phyloP scores from a whole-genome alignment of 768 basidiomycete genomes.

The Tulasnella sp. region DNA sequence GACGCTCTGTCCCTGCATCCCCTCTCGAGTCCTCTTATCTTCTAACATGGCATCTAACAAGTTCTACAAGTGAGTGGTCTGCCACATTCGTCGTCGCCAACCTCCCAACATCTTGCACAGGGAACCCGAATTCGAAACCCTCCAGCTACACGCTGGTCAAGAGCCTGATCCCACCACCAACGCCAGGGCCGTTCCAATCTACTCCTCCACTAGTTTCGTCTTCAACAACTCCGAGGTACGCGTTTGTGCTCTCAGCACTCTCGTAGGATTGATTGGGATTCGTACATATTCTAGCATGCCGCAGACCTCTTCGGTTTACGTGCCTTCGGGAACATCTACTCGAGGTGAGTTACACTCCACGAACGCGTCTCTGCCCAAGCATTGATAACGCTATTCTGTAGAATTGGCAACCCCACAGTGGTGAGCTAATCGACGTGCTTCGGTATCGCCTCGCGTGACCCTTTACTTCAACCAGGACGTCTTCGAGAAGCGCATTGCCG shows the following conservation, averaged over 20 bases:
- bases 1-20: background rate
- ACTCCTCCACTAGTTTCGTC: constrained; percentile 56
- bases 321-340: constrained; percentile 52
- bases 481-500: constrained; percentile 67
- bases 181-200: constrained; percentile 64
- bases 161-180: constrained; percentile 26
- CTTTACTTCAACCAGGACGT: no score
- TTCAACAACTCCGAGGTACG: constrained; percentile 58
- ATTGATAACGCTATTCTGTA: background rate
- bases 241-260: background rate
- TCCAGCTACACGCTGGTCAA: constrained; percentile 71
- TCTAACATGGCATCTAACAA: background rate
- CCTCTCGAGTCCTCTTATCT: background rate
- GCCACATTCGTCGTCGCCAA: background rate
- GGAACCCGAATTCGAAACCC: constrained; percentile 60
- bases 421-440: constrained; percentile 31
- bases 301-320: constrained; percentile 58
- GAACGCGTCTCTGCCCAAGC: background rate
- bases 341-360: constrained; percentile 24
- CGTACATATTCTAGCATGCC: constrained; percentile 37
- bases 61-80: background rate
- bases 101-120: constrained; percentile 19
- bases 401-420: constrained; percentile 56
- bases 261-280: background rate
- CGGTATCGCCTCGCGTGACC: background rate